Conservation (phyloP, 2,329 filamentous ascomycete genomes). For the Ophiocordyceps sinensis region DNA sequence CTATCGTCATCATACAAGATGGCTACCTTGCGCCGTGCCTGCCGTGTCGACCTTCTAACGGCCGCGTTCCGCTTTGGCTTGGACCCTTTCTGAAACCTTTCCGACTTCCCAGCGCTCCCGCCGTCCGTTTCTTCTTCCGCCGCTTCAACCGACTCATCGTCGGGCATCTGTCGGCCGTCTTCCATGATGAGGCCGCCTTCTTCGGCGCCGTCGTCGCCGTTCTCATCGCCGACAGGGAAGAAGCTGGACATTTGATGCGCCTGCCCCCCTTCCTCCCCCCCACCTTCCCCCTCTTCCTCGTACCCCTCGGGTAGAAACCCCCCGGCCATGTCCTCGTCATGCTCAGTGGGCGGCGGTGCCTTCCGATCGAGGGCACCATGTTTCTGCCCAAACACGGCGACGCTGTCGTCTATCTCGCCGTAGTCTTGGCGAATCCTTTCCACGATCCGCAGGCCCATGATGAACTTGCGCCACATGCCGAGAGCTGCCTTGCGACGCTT, state of each 20-base stretch:
- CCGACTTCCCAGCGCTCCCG: background rate
- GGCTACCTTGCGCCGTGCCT: background rate
- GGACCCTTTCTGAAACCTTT: background rate
- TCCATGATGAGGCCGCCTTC: slow-evolving; percentile 17
- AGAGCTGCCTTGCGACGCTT: slow-evolving; percentile 65
- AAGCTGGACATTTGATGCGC: slow-evolving; percentile 26
- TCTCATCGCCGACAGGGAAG: slow-evolving; percentile 32
- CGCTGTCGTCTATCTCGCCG: slow-evolving; percentile 40
- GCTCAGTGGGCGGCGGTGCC: slow-evolving; percentile 9
- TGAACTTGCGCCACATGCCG: slow-evolving; percentile 70
- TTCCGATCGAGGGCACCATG: slow-evolving; percentile 5
- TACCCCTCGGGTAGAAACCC: slow-evolving; percentile 46
- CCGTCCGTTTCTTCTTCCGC: background rate
- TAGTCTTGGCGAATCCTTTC: slow-evolving; percentile 67
- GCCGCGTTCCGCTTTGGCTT: background rate
- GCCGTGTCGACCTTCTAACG: background rate
- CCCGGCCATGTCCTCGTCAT: slow-evolving; percentile 40
- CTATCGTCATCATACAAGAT: background rate
- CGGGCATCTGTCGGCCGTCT: slow-evolving; percentile 5
- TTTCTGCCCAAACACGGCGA: slow-evolving; percentile 41
- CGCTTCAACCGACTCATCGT: background rate
- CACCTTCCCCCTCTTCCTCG: slow-evolving; percentile 31
- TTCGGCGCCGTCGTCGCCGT: slow-evolving; percentile 17
- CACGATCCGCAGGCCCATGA: slow-evolving; percentile 73
- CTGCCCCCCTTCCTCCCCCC: slow-evolving; percentile 11